phyloP scores from a whole-genome alignment of 805 yeast genomes.

The Saccharomyces mikatae region DNA sequence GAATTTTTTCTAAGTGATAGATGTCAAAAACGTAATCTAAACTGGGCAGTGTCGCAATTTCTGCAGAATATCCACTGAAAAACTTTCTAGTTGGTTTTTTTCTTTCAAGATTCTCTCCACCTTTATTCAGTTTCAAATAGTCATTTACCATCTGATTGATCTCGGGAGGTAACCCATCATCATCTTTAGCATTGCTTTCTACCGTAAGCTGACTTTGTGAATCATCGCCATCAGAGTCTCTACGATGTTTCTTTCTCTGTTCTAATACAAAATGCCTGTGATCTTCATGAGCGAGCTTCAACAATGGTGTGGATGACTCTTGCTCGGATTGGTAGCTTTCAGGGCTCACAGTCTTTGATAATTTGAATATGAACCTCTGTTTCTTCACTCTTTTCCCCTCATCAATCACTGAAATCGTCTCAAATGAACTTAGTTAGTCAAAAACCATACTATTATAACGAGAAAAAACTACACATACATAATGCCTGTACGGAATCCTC shows the following conservation, averaged over 20 bases:
- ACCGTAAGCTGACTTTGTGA: not conserved
- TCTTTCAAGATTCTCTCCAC: constrained; percentile 12
- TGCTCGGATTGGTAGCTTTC: constrained; percentile 21
- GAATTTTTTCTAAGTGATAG: constrained; percentile 60
- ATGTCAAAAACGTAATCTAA: constrained; percentile 90
- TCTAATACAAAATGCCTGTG: constrained; percentile 25
- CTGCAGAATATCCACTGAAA: constrained; percentile 9
- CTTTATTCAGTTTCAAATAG: constrained; percentile 38
- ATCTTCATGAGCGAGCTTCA: constrained; percentile 19
- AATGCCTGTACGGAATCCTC: constrained; percentile 87
- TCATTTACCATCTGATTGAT: constrained; percentile 68
- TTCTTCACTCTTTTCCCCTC: constrained; percentile 29
- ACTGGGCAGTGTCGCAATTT: constrained; percentile 16
- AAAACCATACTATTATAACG: not conserved
- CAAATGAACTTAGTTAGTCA: not conserved
- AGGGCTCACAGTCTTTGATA: constrained; percentile 41
- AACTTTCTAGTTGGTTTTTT: constrained; percentile 22
- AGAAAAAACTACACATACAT: constrained; percentile 21
- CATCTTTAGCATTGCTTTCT: not conserved
- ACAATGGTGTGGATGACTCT: constrained; percentile 20
- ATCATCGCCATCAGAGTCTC: constrained; percentile 14
- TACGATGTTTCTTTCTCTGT: constrained; percentile 23
- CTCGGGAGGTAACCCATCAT: constrained; percentile 45
- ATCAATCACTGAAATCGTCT: constrained; percentile 23
- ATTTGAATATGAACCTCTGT: constrained; percentile 35